Evolutionary conservation across 2,329 filamentous ascomycete genomes (phyloP).

Genomic region (Trichothecium sympodiale): DNA sequence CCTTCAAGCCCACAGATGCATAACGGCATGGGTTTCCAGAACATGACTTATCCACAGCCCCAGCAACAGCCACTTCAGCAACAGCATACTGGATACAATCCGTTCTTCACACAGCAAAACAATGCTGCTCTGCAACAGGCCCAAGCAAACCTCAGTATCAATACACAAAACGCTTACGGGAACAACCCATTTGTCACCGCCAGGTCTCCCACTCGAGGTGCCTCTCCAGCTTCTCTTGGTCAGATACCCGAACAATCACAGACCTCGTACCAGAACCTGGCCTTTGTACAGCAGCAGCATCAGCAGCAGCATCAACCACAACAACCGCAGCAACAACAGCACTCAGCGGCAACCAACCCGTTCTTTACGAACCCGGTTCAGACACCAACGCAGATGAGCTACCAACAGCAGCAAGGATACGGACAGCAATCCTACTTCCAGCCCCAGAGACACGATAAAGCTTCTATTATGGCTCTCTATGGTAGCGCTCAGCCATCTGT

Average conservation of each 20-base stretch:
- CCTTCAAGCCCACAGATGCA: conserved; percentile 29
- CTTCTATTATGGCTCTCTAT: conserved; percentile 67
- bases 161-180: conserved; percentile 22
- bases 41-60: conserved; percentile 29
- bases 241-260: conserved; percentile 44
- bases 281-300: conserved; percentile 2
- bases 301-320: conserved; percentile 1
- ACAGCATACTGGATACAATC: conserved; percentile 36
- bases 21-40: conserved; percentile 26
- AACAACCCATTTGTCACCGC: conserved; percentile 40
- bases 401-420: conserved; percentile 14
- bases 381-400: conserved; percentile 13
- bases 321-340: conserved; percentile 1
- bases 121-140: conserved; percentile 15
- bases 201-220: conserved; percentile 37
- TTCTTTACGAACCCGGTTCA: conserved; percentile 22
- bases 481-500: conserved; percentile 47
- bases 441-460: conserved; percentile 51
- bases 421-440: conserved; percentile 24
- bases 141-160: conserved; percentile 28
- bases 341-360: conserved; percentile 16
- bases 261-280: conserved; percentile 25
- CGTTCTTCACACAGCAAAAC: conserved; percentile 33
- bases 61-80: conserved; percentile 23
- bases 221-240: conserved; percentile 32